Evolutionary conservation across 2,329 filamentous ascomycete species (phyloP).

Genomic region (Pseudogymnoascus sp.): DNA sequence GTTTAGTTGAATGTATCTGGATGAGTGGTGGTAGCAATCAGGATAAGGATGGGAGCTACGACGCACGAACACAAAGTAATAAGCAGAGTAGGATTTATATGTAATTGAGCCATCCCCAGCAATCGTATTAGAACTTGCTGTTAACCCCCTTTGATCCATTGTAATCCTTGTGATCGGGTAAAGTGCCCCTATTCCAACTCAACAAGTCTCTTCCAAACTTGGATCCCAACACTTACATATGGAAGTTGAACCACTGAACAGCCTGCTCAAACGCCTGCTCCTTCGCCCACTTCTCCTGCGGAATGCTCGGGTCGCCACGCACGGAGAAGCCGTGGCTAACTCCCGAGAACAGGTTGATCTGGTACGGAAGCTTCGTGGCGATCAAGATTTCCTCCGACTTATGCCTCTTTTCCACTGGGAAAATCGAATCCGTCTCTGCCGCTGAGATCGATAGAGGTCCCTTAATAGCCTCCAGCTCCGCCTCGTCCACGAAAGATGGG

Average conservation of each 20-base stretch:
- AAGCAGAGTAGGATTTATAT: background rate
- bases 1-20: background rate
- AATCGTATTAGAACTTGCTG: background rate
- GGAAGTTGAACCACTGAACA: conserved; percentile 67
- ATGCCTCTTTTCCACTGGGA: conserved; percentile 57
- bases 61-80: background rate
- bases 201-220: conserved; percentile 6
- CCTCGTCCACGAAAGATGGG: conserved; percentile 65
- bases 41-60: background rate
- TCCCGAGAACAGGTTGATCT: conserved; percentile 69
- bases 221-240: conserved; percentile 22
- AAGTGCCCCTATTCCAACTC: background rate
- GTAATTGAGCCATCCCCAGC: background rate
- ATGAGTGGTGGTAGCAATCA: background rate
- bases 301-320: conserved; percentile 54
- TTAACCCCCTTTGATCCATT: background rate
- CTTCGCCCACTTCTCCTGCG: conserved; percentile 61
- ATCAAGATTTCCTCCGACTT: conserved; percentile 56
- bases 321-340: conserved; percentile 72
- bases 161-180: background rate
- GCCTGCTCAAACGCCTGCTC: conserved; percentile 77
- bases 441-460: conserved; percentile 63
- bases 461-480: conserved; percentile 59
- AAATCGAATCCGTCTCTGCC: conserved; percentile 58
- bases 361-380: conserved; percentile 47